Base-by-base conservation (phyloP, 768 basidiomycete species). In the Xerocomus potaroensis region DNA sequence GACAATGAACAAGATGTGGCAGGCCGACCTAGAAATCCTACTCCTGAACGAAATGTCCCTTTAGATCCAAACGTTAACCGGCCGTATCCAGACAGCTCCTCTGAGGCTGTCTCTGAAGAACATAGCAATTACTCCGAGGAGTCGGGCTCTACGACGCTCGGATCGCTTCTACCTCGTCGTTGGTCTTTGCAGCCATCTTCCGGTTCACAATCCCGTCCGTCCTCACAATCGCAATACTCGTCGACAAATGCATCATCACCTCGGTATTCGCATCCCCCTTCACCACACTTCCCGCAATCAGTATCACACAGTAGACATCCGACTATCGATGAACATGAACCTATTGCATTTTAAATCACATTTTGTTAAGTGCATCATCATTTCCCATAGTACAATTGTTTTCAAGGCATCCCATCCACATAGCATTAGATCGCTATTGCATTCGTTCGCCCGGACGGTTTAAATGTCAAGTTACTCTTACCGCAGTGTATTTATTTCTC, bases 21-120 rank as follows among this genome's bases (percentile, higher is more conserved):
- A 26, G 61, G 58, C 21, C 70, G 78, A 23, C 74, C 78, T 5
- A 52, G 65, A 33, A 80, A 81, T 47, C 78, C 81, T 2, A 80
- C 79, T 0, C 79, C 80, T 16, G 71, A 77, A 33, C 68, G 70
- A 31, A 73, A 70, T 41, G 43, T 68, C 10, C 63, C 64, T 0
- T 57, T 74, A 5, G 73, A 77, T 48, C 66, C 73, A 1, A 45
- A 64, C 23, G 47, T 75, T 44, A 67, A 72, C 22, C 70, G 72
- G 26, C 69, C 76, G 3, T 76, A 74, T 53, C 74, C 74, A 10
- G 66, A 75, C 8, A 72, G 57, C 26, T 57, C 61, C 16, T 63
- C 67, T 15, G 59, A 59, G 3, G 31, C 41, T 34, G 19, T 18
- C 15, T 53, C 55, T 8, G 62, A 59, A 15, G 57, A 63, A 10